Evolutionary conservation across 2,329 filamentous ascomycete species (phyloP).

Genomic region (Diaporthe citrichinensis): DNA sequence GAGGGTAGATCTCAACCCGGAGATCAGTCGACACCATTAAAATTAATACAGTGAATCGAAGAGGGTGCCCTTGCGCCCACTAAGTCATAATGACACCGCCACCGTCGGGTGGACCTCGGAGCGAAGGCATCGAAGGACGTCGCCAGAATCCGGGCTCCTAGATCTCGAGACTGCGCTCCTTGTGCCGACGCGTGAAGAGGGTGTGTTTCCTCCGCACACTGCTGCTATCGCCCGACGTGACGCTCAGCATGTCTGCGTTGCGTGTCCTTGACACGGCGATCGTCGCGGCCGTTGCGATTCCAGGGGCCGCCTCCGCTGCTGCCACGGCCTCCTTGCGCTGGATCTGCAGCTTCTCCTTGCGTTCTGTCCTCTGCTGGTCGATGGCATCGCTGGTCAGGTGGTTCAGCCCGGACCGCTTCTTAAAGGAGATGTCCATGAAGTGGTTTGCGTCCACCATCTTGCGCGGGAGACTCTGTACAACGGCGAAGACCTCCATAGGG

Average conservation of each 20-base stretch:
- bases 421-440: slow-evolving; percentile 87
- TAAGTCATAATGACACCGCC: slow-evolving; percentile 14
- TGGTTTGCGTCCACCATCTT: slow-evolving; percentile 85
- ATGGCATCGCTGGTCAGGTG: slow-evolving; percentile 87
- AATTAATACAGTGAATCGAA: slow-evolving; percentile 41
- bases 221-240: slow-evolving; percentile 44
- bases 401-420: slow-evolving; percentile 83
- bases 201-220: slow-evolving; percentile 59
- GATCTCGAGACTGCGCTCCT: slow-evolving; percentile 37
- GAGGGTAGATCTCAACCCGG: slow-evolving; percentile 32
- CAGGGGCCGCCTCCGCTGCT: slow-evolving; percentile 39
- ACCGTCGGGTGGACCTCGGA: not conserved
- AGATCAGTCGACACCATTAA: slow-evolving; percentile 36
- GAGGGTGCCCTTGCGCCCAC: slow-evolving; percentile 14
- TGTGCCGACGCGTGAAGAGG: slow-evolving; percentile 55
- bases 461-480: slow-evolving; percentile 89
- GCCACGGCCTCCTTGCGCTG: slow-evolving; percentile 56
- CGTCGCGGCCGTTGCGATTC: slow-evolving; percentile 34
- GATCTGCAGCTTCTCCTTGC: slow-evolving; percentile 67
- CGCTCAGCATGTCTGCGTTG: slow-evolving; percentile 50
- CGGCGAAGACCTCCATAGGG: slow-evolving; percentile 95
- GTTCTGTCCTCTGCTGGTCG: slow-evolving; percentile 80
- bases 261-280: slow-evolving; percentile 43
- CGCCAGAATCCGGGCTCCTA: slow-evolving; percentile 38
- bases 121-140: slow-evolving; percentile 30